Evolutionary conservation across 208 protist species (phyloP).

Genomic region (Trypanosoma rangeli): DNA sequence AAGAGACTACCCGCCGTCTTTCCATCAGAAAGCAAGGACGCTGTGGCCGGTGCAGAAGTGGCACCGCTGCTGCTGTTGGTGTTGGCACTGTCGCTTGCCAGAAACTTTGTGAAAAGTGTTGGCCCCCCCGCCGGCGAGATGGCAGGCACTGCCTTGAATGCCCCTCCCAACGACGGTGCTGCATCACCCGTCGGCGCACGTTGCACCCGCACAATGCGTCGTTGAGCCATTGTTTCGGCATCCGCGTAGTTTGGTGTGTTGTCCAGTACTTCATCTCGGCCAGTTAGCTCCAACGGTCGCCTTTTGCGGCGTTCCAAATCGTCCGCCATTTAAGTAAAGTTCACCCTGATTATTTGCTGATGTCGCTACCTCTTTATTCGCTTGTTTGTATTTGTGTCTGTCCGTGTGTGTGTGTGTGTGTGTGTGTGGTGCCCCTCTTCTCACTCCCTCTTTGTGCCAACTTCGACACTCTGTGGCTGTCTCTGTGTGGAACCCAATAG

Average conservation of each 20-base stretch:
- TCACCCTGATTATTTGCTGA: slow-evolving; percentile 14
- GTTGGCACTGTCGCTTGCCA: neutral
- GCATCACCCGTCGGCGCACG: slow-evolving; percentile 19
- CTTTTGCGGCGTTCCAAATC: slow-evolving; percentile 3
- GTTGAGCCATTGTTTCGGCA: slow-evolving; percentile 51
- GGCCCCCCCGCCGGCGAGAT: slow-evolving; percentile 8
- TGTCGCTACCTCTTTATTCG: neutral
- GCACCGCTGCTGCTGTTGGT: slow-evolving; percentile 5
- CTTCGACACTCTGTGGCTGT: too few species aligned
- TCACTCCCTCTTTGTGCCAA: too few species aligned
- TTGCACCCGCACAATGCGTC: slow-evolving; percentile 62
- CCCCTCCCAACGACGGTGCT: slow-evolving; percentile 17
- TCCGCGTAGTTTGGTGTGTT: slow-evolving; percentile 57
- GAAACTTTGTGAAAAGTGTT: slow-evolving; percentile 19
- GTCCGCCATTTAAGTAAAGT: slow-evolving; percentile 17
- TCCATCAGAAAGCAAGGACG: slow-evolving; percentile 2
- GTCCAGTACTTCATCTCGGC: slow-evolving; percentile 40
- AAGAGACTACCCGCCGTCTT: neutral
- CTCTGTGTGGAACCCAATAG: neutral
- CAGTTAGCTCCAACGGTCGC: slow-evolving; percentile 10
- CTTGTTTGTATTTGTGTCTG: neutral
- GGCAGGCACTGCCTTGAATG: slow-evolving; percentile 15
- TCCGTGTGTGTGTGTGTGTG: slow-evolving; percentile 10
- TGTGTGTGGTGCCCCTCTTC: too few species aligned
- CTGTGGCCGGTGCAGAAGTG: neutral